Evolutionary conservation across 148 eudicot species (phyloP), one percentile per base, ranked within the genome.

Genomic region (Heliamphora exappendiculata): DNA sequence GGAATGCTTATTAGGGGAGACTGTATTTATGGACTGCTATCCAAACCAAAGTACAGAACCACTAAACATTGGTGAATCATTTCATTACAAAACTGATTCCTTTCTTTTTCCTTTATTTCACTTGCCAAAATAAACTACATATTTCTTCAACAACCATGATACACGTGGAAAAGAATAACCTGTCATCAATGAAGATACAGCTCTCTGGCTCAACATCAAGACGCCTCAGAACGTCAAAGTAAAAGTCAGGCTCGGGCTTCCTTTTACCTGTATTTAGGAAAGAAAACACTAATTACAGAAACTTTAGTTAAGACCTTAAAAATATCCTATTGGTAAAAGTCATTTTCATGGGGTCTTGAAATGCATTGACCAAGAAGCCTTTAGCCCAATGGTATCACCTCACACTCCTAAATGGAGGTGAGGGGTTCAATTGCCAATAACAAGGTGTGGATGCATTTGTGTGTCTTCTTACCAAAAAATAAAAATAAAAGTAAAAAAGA

Each of bases 181-280:
- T 90, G 81, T 91, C 98, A 87, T 93, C 97, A 78, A 93, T 75
- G 76, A 93, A 93, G 78, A 93, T 79, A 77, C 98, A 93, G 78
- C 83, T 87, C 77, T 80, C 81, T 72, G 97, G 90, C 68, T 90
- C 88, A 64, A 88, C 81, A 13, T 85, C 82, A 73, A 93, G 89
- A 45, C 85, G 81, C 80, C 81, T 79, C 70, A 87, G 20, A 60
- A 88, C 92, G 84, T 91, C 89, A 33, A 74, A 69, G 78, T 93
- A 93, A 75, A 88, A 86, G 39, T 78, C 87, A 67, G 87, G 90
- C 51, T 93, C 91, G 13, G 97, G 98, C 82, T 93, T 93, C 79
- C 90, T 86, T 86, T 89, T 91, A 62, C 98, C 98, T 93, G 86
- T 65, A 79, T 67, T 60, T 36, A 8, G 65, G 74, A 55, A 20